Evolutionary conservation across 2,329 filamentous ascomycete species (phyloP).

Genomic region (Aureobasidium sp.): DNA sequence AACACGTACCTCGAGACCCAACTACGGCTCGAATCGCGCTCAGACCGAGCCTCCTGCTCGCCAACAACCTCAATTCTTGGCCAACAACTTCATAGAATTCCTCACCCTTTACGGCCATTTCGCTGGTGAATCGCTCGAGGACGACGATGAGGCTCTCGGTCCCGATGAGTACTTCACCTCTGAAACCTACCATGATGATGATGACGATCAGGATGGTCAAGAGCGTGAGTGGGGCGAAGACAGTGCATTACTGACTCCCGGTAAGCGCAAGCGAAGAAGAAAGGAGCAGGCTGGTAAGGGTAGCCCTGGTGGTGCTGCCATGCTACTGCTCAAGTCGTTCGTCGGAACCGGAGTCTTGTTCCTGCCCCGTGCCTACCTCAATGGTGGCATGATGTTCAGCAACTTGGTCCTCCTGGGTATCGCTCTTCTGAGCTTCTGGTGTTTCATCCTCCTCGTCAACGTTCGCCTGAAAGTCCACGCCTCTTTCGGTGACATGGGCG

Average conservation of each 20-base stretch:
- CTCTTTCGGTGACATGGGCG: slow-evolving; percentile 97
- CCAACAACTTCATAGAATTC: slow-evolving; percentile 92
- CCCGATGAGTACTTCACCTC: slow-evolving; percentile 90
- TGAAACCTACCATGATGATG: slow-evolving; percentile 51
- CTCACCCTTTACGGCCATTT: slow-evolving; percentile 94
- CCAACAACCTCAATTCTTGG: slow-evolving; percentile 58
- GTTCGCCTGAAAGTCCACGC: slow-evolving; percentile 78
- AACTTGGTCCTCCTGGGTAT: slow-evolving; percentile 82
- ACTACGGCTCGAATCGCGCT: slow-evolving; percentile 18
- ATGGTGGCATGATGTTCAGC: slow-evolving; percentile 95
- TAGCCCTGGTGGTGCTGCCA: slow-evolving; percentile 65
- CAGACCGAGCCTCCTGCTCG: slow-evolving; percentile 16
- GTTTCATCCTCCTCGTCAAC: slow-evolving; percentile 86
- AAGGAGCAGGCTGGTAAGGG: slow-evolving; percentile 72
- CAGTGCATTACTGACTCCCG: slow-evolving; percentile 65
- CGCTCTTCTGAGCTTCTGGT: slow-evolving; percentile 86
- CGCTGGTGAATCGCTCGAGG: slow-evolving; percentile 90
- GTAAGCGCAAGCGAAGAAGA: slow-evolving; percentile 63
- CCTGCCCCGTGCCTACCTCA: slow-evolving; percentile 84
- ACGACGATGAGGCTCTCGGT: slow-evolving; percentile 82
- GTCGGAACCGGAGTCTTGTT: slow-evolving; percentile 95
- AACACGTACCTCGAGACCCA: slow-evolving; percentile 30
- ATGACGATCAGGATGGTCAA: slow-evolving; percentile 40
- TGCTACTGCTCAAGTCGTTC: slow-evolving; percentile 92
- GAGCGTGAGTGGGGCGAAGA: slow-evolving; percentile 78